Conservation (phyloP, 73 alveolate species). For the Paramecium tetraurelia region DNA sequence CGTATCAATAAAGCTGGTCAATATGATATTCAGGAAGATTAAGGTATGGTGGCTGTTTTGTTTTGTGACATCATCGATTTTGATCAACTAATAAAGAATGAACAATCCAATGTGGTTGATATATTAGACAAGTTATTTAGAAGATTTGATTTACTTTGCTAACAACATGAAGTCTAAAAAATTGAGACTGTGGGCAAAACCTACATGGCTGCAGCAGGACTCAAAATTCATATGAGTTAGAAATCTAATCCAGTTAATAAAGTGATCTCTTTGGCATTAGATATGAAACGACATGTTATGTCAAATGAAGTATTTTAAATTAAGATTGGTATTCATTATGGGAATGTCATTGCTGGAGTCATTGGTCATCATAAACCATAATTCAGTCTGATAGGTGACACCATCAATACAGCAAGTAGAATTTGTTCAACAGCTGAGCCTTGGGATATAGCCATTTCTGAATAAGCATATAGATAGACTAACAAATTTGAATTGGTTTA, state of each 20-base stretch:
- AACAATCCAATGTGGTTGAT: slow-evolving; percentile 63
- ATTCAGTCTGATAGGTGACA: slow-evolving; percentile 23
- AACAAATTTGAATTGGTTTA: neutral
- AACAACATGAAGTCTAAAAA: slow-evolving; percentile 55
- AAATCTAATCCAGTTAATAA: slow-evolving; percentile 47
- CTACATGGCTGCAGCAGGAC: slow-evolving; percentile 89
- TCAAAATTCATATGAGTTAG: slow-evolving; percentile 58
- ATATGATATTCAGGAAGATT: slow-evolving; percentile 72
- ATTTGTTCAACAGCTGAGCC: neutral
- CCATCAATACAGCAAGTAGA: slow-evolving; percentile 46
- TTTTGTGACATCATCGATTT: slow-evolving; percentile 80
- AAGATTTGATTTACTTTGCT: slow-evolving; percentile 77
- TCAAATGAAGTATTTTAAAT: neutral
- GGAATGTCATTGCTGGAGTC: slow-evolving; percentile 37
- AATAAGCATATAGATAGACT: neutral
- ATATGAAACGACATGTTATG: slow-evolving; percentile 6
- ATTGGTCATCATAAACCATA: slow-evolving; percentile 48
- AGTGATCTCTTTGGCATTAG: slow-evolving; percentile 5
- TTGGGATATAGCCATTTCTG: neutral
- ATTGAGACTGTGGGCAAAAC: slow-evolving; percentile 90
- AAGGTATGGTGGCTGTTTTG: slow-evolving; percentile 78
- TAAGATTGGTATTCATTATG: slow-evolving; percentile 44
- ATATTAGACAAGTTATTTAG: slow-evolving; percentile 74
- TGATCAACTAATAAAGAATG: slow-evolving; percentile 58
- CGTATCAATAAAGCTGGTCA: slow-evolving; percentile 68